Percentiles rank a stretch among this genome's conserved stretches.
phyloP scores from a whole-genome alignment of 331 rosid species.

The Saraca asoca region DNA sequence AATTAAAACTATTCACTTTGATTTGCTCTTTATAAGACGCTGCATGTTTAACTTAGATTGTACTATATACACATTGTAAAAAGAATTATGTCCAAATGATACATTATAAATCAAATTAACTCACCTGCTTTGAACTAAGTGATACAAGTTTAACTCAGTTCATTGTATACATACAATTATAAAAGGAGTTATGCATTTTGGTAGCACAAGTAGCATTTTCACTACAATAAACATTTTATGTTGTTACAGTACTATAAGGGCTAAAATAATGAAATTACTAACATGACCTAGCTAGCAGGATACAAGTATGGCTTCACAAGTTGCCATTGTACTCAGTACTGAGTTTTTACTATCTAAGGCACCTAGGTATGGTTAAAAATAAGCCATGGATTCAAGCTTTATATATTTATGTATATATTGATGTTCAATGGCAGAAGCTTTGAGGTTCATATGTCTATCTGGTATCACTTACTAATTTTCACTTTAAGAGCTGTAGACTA shows the following conservation, averaged over 20 bases:
- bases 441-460: not conserved
- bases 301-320: constrained; percentile 42
- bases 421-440: constrained; percentile 27
- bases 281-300: constrained; percentile 45
- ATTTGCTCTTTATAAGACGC: no score
- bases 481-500: not conserved
- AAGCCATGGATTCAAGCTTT: constrained; percentile 29
- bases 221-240: not conserved
- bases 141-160: no score
- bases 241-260: constrained; percentile 33
- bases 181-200: no score
- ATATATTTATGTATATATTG: not conserved
- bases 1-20: no score
- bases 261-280: constrained; percentile 43
- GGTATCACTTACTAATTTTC: not conserved
- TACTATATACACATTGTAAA: no score
- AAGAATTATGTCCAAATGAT: no score
- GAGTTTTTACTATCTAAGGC: constrained; percentile 46
- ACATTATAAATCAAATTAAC: no score
- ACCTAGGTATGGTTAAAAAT: constrained; percentile 43
- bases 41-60: no score
- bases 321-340: constrained; percentile 49
- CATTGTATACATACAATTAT: no score
- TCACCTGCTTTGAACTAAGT: no score
- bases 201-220: no score